Base-by-base conservation (phyloP, 2,329 filamentous ascomycete species). In the Colletotrichum higginsianum region DNA sequence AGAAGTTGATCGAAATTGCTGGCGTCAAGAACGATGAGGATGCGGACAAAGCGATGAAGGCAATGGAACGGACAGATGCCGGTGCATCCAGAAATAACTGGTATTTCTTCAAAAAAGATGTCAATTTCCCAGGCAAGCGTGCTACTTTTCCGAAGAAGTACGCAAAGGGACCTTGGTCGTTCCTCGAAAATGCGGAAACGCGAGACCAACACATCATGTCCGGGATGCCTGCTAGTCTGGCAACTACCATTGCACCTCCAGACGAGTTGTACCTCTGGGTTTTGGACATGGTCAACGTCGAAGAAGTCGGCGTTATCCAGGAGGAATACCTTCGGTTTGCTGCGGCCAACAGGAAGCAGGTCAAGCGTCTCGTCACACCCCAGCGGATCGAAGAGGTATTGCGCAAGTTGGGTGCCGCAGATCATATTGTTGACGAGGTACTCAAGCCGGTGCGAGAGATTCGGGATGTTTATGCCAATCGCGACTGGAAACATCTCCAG, bases 241-340 rank as follows among this genome's bases (percentile, higher is more conserved):
- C 82, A 4, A 44, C n/a, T 13, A 60, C 49, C 9, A 13, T 63
- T 21, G 23, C 46, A n/a, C 78, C 94, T 15, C 89, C 92, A 0
- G 89, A 93, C 71, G 87, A 92, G 66, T 77, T 94, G 1, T 86
- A 94, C 61, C 76, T 86, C 18, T 95, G 93, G 93, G 83, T 94
- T 3, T 77, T 93, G 7, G 82, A 88, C 61, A 87, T 91, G 81
- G 82, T 91, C 26, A 88, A 87, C 66, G 78, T 83, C 2, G 90
- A 93, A 75, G 80, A 82, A 50, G 86, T 87, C 42, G 82, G 85
- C 52, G 84, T 88, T 55, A 78, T 94, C 52, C 86, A 90, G 61
- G 79, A 85, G 66, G 88, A 91, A 70, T 94, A 94, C 78, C 83
- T 86, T 66, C 86, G 86, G 55, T 79, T 94, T 4, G 81, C 88